phyloP scores from a whole-genome alignment of 2,329 filamentous ascomycete genomes.

The Alternaria ventricosa region DNA sequence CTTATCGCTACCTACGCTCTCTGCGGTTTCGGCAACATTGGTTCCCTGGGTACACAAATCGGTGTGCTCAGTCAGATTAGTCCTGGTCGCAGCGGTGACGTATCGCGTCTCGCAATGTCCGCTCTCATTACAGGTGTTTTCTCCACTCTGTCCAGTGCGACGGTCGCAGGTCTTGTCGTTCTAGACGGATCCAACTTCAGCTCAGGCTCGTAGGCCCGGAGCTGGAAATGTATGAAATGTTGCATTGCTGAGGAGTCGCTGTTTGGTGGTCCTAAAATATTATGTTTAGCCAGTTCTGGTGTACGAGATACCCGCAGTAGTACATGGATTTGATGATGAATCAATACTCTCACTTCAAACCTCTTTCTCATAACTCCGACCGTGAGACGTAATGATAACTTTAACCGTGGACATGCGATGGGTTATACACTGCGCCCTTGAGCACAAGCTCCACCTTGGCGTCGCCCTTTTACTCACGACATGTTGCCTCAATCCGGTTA shows the following conservation, averaged over 20 bases:
- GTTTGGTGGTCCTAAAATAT: slow-evolving; percentile 20
- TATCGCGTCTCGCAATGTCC: slow-evolving; percentile 76
- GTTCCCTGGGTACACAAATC: slow-evolving; percentile 87
- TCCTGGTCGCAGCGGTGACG: slow-evolving; percentile 74
- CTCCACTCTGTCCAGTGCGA: slow-evolving; percentile 78
- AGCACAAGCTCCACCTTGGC: slow-evolving; percentile 1
- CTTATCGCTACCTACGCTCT: slow-evolving; percentile 87
- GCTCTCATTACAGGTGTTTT: slow-evolving; percentile 80
- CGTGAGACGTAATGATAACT: neutral
- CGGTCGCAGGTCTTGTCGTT: slow-evolving; percentile 62
- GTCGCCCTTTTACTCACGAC: slow-evolving; percentile 13
- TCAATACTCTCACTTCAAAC: slow-evolving; percentile 3
- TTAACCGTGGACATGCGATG: neutral
- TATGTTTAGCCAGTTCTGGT: slow-evolving; percentile 20
- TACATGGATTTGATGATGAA: slow-evolving; percentile 17
- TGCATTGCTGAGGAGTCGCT: slow-evolving; percentile 6
- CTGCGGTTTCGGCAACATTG: slow-evolving; percentile 79
- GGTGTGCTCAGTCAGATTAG: slow-evolving; percentile 85
- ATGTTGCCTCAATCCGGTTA: slow-evolving; percentile 15
- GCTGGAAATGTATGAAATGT: neutral
- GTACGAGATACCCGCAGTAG: slow-evolving; percentile 30
- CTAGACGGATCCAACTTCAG: slow-evolving; percentile 41
- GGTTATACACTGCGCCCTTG: neutral
- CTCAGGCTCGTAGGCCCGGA: slow-evolving; percentile 18
- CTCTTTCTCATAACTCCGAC: neutral